Percentiles rank a stretch among this genome's conserved stretches.
Evolutionary conservation across 2,329 filamentous ascomycete species (phyloP).

Genomic region (Cordyceps cateniannulata): DNA sequence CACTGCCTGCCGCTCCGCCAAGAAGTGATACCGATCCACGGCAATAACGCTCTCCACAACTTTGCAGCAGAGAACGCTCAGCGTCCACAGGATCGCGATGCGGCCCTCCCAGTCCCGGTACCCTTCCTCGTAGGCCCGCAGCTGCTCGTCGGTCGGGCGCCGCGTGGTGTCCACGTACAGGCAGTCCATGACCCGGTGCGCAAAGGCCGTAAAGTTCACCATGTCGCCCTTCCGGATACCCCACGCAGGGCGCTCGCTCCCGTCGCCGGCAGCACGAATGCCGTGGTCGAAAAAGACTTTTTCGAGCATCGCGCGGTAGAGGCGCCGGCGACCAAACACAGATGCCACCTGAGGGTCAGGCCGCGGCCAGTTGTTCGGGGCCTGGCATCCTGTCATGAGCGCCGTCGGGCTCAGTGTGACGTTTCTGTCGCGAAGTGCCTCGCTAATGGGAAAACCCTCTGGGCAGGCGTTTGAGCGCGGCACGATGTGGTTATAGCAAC

Average conservation of each 20-base stretch:
- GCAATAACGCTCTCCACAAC: conserved; percentile 26
- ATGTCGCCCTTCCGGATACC: conserved; percentile 25
- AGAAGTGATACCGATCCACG: conserved; percentile 26
- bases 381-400: conserved; percentile 27
- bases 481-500: conserved; percentile 29
- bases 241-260: conserved; percentile 20
- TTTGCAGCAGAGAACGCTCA: conserved; percentile 27
- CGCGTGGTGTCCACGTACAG: conserved; percentile 15
- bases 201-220: conserved; percentile 20
- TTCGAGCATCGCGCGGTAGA: conserved; percentile 23
- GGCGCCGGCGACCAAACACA: conserved; percentile 20
- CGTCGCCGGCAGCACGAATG: conserved; percentile 11
- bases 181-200: conserved; percentile 20
- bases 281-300: conserved; percentile 23
- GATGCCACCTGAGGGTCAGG: conserved; percentile 13
- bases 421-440: conserved; percentile 17
- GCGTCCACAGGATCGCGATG: conserved; percentile 27
- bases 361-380: conserved; percentile 27
- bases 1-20: conserved; percentile 19
- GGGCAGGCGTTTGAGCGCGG: conserved; percentile 29
- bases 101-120: conserved; percentile 20
- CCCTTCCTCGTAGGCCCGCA: conserved; percentile 20
- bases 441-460: conserved; percentile 32
- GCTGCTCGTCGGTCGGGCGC: conserved; percentile 17
- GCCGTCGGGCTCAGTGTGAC: conserved; percentile 25